phyloP scores from a whole-genome alignment of 768 basidiomycete genomes.

The Baorangia bicolor region DNA sequence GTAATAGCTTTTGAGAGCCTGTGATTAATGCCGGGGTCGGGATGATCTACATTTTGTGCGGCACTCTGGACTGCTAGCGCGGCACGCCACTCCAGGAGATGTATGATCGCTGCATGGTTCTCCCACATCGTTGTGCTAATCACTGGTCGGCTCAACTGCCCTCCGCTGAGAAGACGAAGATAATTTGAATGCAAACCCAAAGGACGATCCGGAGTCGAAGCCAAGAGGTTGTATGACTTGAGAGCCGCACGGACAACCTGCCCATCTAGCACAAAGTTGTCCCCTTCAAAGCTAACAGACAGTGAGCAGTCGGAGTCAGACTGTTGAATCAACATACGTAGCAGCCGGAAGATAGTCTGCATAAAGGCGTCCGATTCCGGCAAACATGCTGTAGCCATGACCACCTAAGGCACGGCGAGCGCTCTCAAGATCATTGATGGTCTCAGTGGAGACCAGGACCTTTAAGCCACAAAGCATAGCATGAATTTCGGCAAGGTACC shows the following conservation, averaged over 20 bases:
- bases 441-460: conserved; percentile 50
- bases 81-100: conserved; percentile 64
- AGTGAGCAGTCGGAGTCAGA: background rate
- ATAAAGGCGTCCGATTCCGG: conserved; percentile 64
- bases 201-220: conserved; percentile 15
- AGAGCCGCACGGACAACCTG: conserved; percentile 73
- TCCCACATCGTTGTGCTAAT: conserved; percentile 34
- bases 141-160: conserved; percentile 18
- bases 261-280: conserved; percentile 73
- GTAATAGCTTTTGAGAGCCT: conserved; percentile 62
- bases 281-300: conserved; percentile 62
- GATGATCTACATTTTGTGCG: conserved; percentile 34
- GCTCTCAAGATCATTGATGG: conserved; percentile 58
- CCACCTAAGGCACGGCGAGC: conserved; percentile 74
- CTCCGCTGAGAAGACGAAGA: conserved; percentile 48
- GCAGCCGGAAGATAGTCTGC: conserved; percentile 63
- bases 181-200: conserved; percentile 36
- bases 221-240: conserved; percentile 55
- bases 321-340: conserved; percentile 44
- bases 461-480: conserved; percentile 71
- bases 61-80: conserved; percentile 51
- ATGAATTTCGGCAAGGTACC: conserved; percentile 70
- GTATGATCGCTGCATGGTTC: conserved; percentile 39
- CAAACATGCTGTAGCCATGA: conserved; percentile 70
- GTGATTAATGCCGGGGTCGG: conserved; percentile 56